A percentile compares a stretch with the other conserved stretches of the same genome.
These are phyloP conservation scores for Hypoxylon rubiginosum DNA, from an alignment of 2,329 filamentous ascomycete species.

Conservation along the genomic window DNA sequence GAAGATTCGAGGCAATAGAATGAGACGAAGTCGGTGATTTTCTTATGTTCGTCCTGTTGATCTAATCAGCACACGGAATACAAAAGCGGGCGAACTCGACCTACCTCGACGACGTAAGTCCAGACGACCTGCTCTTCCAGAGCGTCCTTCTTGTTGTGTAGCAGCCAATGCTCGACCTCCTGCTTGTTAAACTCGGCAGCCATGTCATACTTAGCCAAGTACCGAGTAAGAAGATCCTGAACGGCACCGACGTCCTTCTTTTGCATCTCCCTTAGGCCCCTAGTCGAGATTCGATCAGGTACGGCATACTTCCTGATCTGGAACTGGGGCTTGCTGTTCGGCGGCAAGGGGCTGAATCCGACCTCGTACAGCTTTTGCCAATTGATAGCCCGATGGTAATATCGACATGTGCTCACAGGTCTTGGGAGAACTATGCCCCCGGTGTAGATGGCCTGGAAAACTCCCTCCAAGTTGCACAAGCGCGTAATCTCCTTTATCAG, in stretches of 20 bases:
- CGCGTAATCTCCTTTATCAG: slow-evolving; percentile 98
- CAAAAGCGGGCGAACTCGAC: slow-evolving; percentile 25
- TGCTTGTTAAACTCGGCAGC: slow-evolving; percentile 83
- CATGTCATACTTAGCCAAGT: slow-evolving; percentile 84
- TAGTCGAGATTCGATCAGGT: slow-evolving; percentile 78
- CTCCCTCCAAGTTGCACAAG: slow-evolving; percentile 85
- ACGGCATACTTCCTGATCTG: slow-evolving; percentile 90
- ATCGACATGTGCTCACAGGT: slow-evolving; percentile 91
- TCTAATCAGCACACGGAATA: slow-evolving; percentile 32
- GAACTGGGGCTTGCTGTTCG: slow-evolving; percentile 84
- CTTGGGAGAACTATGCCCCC: slow-evolving; percentile 91
- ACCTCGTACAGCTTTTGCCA: slow-evolving; percentile 97
- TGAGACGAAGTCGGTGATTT: slow-evolving; percentile 96
- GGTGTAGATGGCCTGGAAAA: slow-evolving; percentile 97
- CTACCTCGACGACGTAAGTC: slow-evolving; percentile 89
- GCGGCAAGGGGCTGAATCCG: slow-evolving; percentile 90
- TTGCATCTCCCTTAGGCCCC: slow-evolving; percentile 85
- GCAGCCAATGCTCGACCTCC: slow-evolving; percentile 89
- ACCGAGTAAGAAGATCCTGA: slow-evolving; percentile 79
- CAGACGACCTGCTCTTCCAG: slow-evolving; percentile 86
- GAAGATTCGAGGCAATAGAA: slow-evolving; percentile 97
- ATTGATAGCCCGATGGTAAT: slow-evolving; percentile 93
- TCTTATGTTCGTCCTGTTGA: slow-evolving; percentile 71
- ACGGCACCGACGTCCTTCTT: slow-evolving; percentile 82
- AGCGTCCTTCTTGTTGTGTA: slow-evolving; percentile 74